These are phyloP conservation scores for Rhododendron vialii DNA, from an alignment of 148 eudicot genomes.

Conservation along the genomic window DNA sequence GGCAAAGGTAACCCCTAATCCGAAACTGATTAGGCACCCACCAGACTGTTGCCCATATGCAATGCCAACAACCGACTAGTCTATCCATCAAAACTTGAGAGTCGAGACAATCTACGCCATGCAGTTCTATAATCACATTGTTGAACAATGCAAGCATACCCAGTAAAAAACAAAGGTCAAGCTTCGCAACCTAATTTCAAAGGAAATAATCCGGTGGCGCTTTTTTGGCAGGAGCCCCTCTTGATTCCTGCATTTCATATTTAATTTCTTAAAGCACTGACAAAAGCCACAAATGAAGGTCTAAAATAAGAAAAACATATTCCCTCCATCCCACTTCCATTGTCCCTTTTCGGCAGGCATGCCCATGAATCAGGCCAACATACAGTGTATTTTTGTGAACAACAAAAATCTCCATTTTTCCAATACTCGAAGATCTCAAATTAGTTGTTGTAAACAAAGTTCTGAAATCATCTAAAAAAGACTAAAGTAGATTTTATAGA, in stretches of 20 bases:
- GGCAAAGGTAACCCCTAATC: neutral
- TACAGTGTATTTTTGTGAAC: neutral
- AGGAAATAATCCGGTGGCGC: slow-evolving; percentile 94
- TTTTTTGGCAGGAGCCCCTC: slow-evolving; percentile 91
- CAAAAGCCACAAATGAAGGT: neutral
- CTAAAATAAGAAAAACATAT: neutral
- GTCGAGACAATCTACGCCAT: neutral
- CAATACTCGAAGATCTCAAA: neutral
- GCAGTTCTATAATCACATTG: neutral
- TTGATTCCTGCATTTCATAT: slow-evolving; percentile 66
- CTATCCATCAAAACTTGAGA: neutral
- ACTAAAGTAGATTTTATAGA: neutral
- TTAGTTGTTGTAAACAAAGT: neutral
- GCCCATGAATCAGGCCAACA: neutral
- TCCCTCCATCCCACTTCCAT: neutral
- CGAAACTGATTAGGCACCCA: neutral
- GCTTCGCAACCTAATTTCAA: slow-evolving; percentile 20
- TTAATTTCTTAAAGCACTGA: neutral
- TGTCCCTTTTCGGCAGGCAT: neutral
- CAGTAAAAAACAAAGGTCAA: neutral
- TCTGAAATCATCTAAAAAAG: neutral
- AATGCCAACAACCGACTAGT: neutral
- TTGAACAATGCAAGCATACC: neutral
- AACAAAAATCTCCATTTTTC: neutral
- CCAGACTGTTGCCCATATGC: neutral